Base-by-base conservation (phyloP, 2,329 filamentous ascomycete species). In the Fusarium fracticaudum region DNA sequence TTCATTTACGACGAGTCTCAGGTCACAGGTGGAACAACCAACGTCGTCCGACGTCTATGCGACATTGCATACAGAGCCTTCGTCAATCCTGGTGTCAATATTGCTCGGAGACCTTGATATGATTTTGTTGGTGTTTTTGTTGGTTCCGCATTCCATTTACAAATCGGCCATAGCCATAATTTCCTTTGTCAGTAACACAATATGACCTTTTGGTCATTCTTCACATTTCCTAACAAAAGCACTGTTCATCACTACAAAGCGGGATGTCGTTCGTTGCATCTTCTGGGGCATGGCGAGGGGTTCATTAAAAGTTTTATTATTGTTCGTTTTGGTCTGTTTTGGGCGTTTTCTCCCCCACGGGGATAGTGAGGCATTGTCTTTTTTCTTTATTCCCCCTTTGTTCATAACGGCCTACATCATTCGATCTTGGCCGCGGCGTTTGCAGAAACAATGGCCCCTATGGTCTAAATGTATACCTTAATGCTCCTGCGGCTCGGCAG, bases 31-130 rank as follows among this genome's bases (percentile, higher is more conserved):
- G 92, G 91, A n/a, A 93, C 91, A 4, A 94, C 91, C 4, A 93
- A 94, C 71, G 90, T 93, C 54, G 89, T 93, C 60, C 90, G 92
- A 70, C 88, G 91, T n/a, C 85, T 94, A 63, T 90, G 91, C 74
- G 90, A 92, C 68, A 88, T 94, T 80, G 91, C 91, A 8, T 85
- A 88, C 33, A 86, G 90, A 69, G 90, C 90, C 26, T 91, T 88
- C 74, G 85, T 90, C 63, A 84, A 83, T 38, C 88, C 87, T 6
- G 88, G 87, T 17, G 83, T 84, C 74, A 89, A 88, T 77, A 78
- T 84, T 82, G 67, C 86, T 76, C 76, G 77, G 64, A 73, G 72
- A 68, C 35, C 67, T 24, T 80, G 69, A 68, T 57, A 37, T 60
- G 38, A 38, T 37, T 45, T 24, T 47, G 44, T 45, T 53, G 40